A percentile compares a stretch with the other conserved stretches of the same genome.
These are phyloP conservation scores for Geotrichum bryndzae DNA, from an alignment of 1,139 yeast genomes.

Conservation along the genomic window DNA sequence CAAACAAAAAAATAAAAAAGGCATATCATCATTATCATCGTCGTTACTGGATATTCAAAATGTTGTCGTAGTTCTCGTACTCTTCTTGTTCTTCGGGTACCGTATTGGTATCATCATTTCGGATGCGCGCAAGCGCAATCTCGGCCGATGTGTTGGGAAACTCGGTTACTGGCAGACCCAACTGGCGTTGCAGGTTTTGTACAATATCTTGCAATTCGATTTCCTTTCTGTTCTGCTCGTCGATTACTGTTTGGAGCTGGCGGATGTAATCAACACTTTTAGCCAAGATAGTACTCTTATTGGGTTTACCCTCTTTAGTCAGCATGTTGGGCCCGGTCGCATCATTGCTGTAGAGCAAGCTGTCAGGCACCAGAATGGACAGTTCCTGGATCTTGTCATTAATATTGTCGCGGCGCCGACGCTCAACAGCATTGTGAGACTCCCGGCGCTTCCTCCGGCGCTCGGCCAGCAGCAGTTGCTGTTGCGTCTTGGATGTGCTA, in stretches of 20 bases:
- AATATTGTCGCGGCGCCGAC: conserved; percentile 80
- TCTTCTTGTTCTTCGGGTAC: conserved; percentile 53
- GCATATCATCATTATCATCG: conserved; percentile 13
- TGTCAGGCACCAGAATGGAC: conserved; percentile 61
- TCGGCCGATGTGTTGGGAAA: conserved; percentile 76
- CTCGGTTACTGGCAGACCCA: conserved; percentile 42
- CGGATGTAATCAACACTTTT: conserved; percentile 82
- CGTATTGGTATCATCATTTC: conserved; percentile 41
- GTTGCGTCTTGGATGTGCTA: conserved; percentile 7
- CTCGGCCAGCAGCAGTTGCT: conserved; percentile 24
- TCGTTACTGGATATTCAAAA: conserved; percentile 2
- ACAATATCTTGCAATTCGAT: conserved; percentile 63
- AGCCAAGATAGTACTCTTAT: conserved; percentile 83
- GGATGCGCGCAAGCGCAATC: conserved; percentile 59
- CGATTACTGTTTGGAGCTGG: conserved; percentile 60
- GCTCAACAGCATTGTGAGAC: conserved; percentile 44
- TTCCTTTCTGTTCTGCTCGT: conserved; percentile 56
- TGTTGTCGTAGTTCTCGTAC: background rate
- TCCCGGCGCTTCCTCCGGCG: conserved; percentile 42
- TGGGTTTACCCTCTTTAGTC: conserved; percentile 84
- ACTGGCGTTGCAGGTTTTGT: conserved; percentile 46
- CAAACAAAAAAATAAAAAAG: conserved; percentile 11
- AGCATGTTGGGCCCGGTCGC: conserved; percentile 34
- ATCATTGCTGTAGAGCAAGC: conserved; percentile 41
- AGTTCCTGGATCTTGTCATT: conserved; percentile 85